These are phyloP conservation scores for Thalassiosira gravida DNA, from an alignment of 352 stramenopile species.

Conservation along the genomic window DNA sequence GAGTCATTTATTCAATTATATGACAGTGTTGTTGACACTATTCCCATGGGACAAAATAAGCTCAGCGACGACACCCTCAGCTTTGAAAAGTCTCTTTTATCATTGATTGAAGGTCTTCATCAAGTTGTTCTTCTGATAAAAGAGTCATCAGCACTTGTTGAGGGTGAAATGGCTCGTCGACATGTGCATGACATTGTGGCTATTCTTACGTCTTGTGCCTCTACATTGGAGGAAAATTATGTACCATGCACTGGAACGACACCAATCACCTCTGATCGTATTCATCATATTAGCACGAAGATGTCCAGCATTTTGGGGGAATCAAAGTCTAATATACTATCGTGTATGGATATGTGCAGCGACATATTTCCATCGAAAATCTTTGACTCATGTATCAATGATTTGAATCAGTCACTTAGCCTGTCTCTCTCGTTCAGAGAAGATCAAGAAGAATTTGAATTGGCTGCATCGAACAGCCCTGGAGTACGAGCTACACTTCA, in stretches of 20 bases:
- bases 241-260: conserved; percentile 26
- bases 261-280: conserved; percentile 40
- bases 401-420: conserved; percentile 33
- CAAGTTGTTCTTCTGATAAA: conserved; percentile 64
- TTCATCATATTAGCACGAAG: conserved; percentile 33
- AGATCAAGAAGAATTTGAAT: conserved; percentile 17
- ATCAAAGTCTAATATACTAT: conserved; percentile 44
- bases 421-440: conserved; percentile 29
- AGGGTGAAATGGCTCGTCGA: conserved; percentile 27
- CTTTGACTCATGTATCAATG: conserved; percentile 62
- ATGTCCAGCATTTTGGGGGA: conserved; percentile 39
- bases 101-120: conserved; percentile 54
- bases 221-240: conserved; percentile 53
- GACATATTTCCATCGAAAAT: conserved; percentile 54
- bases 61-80: conserved; percentile 25
- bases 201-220: conserved; percentile 52
- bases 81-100: conserved; percentile 59
- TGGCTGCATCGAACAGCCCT: conserved; percentile 8
- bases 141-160: conserved; percentile 41
- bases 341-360: conserved; percentile 47
- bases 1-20: conserved; percentile 46
- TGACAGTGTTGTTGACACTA: conserved; percentile 29
- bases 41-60: conserved; percentile 52
- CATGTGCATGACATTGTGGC: conserved; percentile 47
- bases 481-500: conserved; percentile 17